Percentiles rank a stretch among this genome's conserved stretches.
Evolutionary conservation across 2,329 filamentous ascomycete genomes (phyloP).

Genomic region (Myriosclerotinia curreyana): DNA sequence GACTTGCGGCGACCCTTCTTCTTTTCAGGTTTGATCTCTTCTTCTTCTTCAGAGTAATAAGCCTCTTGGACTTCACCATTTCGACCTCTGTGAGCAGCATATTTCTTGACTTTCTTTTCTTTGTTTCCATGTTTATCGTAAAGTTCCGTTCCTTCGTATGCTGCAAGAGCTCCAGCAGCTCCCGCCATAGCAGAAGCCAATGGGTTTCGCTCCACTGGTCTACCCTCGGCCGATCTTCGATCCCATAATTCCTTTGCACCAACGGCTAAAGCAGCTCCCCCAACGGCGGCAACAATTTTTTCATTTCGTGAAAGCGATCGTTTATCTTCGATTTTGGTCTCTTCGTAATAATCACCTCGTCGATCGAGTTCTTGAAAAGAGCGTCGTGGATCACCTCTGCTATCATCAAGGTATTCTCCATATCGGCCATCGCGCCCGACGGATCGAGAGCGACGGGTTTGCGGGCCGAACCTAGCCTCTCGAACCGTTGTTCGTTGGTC

Average conservation of each 20-base stretch:
- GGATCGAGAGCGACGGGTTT: conserved; percentile 59
- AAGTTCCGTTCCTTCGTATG: conserved; percentile 60
- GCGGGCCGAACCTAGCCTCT: conserved; percentile 39
- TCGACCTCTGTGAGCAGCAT: conserved; percentile 52
- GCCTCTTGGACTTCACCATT: conserved; percentile 53
- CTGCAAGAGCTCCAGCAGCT: conserved; percentile 61
- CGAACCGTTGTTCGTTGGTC: conserved; percentile 32
- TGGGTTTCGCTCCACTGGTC: conserved; percentile 54
- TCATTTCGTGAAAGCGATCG: conserved; percentile 60
- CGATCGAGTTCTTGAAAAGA: conserved; percentile 46
- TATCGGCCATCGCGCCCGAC: conserved; percentile 60
- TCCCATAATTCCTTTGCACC: conserved; percentile 66
- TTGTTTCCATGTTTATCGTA: conserved; percentile 54
- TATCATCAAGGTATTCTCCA: conserved; percentile 52
- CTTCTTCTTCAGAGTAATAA: conserved; percentile 57
- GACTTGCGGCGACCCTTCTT: conserved; percentile 59
- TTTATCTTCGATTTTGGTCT: conserved; percentile 55
- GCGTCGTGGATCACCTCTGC: conserved; percentile 44
- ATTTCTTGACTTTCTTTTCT: conserved; percentile 49
- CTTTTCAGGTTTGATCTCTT: conserved; percentile 46
- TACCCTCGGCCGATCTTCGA: conserved; percentile 51
- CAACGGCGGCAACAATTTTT: conserved; percentile 64
- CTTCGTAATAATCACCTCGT: conserved; percentile 48
- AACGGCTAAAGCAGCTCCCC: conserved; percentile 61
- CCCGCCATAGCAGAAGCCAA: conserved; percentile 59